Base-by-base conservation (phyloP, 768 basidiomycete species). In the Pholiota conissans region DNA sequence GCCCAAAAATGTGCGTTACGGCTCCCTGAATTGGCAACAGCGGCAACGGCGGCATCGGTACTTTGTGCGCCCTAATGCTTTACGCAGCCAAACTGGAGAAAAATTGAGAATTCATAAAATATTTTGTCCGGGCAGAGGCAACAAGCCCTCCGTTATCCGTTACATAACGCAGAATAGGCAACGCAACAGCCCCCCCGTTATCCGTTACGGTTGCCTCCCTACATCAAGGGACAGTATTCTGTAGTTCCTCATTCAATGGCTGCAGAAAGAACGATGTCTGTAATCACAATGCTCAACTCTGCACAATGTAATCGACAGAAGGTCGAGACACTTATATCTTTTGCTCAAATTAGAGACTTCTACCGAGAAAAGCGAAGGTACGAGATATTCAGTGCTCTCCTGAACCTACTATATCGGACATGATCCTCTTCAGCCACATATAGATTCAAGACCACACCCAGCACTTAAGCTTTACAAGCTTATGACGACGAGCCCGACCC, bases 161-260 rank as follows among this genome's bases (percentile, higher is more conserved):
- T n/a, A n/a, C n/a, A n/a, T n/a, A n/a, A n/a, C n/a, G n/a, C n/a
- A n/a, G n/a, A n/a, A n/a, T n/a, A n/a, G n/a, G n/a, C n/a, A n/a
- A n/a, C n/a, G n/a, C n/a, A n/a, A n/a, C n/a, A n/a, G n/a, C n/a
- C n/a, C n/a, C n/a, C n/a, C n/a, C n/a, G n/a, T n/a, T n/a, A n/a
- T n/a, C n/a, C n/a, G n/a, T n/a, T n/a, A n/a, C n/a, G n/a, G n/a
- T n/a, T n/a, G n/a, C n/a, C n/a, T n/a, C n/a, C n/a, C n/a, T n/a
- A n/a, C n/a, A n/a, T n/a, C n/a, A n/a, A n/a, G n/a, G n/a, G n/a
- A n/a, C n/a, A n/a, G n/a, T n/a, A n/a, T n/a, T n/a, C 72, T 0
- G 63, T 68, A 3, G 58, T 69, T 29, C 70, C 74, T 5, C 69
- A 71, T 58, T 75, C 74, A 3, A 76, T 76, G 73, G 72, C 71